Conservation (phyloP, 495 filamentous ascomycete genomes). For the Xylaria curta region DNA sequence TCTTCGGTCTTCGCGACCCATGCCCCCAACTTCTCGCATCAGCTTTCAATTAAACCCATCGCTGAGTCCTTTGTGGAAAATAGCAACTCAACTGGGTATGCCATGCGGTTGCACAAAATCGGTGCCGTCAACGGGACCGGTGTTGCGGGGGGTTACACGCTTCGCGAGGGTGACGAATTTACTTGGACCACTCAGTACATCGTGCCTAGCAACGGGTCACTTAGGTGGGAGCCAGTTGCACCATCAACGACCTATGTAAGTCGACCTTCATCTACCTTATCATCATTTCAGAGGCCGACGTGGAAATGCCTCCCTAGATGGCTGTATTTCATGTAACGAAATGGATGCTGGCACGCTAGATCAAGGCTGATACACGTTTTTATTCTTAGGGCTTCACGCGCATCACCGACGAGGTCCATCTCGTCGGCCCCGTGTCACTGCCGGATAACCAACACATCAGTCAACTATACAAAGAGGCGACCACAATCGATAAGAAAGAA, state of each 20-base stretch:
- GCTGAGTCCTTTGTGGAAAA: not conserved
- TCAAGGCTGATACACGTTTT: not conserved
- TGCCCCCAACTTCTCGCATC: not conserved
- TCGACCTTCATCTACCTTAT: not conserved
- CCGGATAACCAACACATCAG: not conserved
- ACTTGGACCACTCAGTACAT: not conserved
- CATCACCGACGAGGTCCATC: not conserved
- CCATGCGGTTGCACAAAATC: not conserved
- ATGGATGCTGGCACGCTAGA: not conserved
- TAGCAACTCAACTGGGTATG: not conserved
- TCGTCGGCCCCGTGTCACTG: not conserved
- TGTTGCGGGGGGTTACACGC: not conserved
- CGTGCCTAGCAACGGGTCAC: not conserved
- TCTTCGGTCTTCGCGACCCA: not conserved
- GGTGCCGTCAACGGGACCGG: not conserved
- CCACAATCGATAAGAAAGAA: not conserved
- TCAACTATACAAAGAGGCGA: not conserved
- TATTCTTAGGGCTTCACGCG: not conserved
- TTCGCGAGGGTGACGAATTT: not conserved
- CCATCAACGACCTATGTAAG: constrained; percentile 1
- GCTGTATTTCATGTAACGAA: not conserved
- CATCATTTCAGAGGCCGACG: not conserved
- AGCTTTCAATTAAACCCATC: not conserved
- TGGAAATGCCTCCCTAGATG: not conserved
- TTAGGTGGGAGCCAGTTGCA: not conserved